These are phyloP conservation scores for Alternaria consortialis DNA, from an alignment of 2,329 filamentous ascomycete genomes.

Conservation along the genomic window DNA sequence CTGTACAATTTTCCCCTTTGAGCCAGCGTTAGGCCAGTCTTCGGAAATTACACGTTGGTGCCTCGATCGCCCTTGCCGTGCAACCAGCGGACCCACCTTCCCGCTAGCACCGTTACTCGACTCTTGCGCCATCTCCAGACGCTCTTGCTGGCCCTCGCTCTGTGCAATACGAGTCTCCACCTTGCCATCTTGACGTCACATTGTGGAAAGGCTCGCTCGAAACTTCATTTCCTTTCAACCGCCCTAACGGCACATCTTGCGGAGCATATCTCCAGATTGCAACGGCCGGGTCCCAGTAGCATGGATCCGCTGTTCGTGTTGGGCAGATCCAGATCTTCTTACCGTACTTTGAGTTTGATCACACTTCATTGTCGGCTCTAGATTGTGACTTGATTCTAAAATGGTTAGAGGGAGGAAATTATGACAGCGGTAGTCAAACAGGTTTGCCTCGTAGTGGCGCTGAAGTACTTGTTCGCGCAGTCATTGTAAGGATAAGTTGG, in stretches of 20 bases:
- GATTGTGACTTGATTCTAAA: not conserved
- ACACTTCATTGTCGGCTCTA: not conserved
- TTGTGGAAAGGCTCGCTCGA: slow-evolving; percentile 1
- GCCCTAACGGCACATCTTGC: slow-evolving; percentile 12
- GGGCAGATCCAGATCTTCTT: not conserved
- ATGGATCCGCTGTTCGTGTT: slow-evolving; percentile 2
- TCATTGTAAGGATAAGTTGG: not conserved
- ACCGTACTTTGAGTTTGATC: not conserved
- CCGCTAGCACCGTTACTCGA: slow-evolving; percentile 19
- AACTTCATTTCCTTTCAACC: slow-evolving; percentile 16
- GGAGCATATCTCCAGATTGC: slow-evolving; percentile 4
- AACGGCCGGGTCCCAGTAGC: not conserved
- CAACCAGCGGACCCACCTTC: slow-evolving; percentile 27
- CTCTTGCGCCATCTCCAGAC: slow-evolving; percentile 15
- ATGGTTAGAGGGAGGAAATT: not conserved
- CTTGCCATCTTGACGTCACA: slow-evolving; percentile 29
- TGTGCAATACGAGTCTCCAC: slow-evolving; percentile 9
- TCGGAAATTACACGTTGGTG: slow-evolving; percentile 39
- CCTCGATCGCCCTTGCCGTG: slow-evolving; percentile 36
- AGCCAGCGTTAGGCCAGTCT: slow-evolving; percentile 11
- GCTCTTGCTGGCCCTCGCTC: slow-evolving; percentile 4
- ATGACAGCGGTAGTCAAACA: not conserved
- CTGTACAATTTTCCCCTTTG: slow-evolving; percentile 26
- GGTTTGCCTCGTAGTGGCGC: not conserved
- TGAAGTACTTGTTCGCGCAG: not conserved